Evolutionary conservation across 495 filamentous ascomycete species (phyloP).

Genomic region (Staphylotrichum tortipilum): DNA sequence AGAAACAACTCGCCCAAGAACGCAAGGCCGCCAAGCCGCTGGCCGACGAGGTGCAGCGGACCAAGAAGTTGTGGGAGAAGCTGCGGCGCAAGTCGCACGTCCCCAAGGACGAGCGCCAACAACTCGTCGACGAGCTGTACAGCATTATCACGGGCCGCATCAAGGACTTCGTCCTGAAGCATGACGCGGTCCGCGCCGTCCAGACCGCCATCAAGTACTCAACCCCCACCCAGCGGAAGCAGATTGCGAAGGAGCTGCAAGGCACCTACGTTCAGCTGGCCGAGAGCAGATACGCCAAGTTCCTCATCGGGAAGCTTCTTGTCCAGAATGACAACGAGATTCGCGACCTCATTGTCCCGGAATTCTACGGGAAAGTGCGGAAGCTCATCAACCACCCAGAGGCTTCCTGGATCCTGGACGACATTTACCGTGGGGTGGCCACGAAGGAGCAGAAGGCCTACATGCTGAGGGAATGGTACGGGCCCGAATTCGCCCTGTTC

Average conservation of each 20-base stretch:
- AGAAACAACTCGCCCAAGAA: constrained; percentile 78
- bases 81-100: constrained; percentile 87
- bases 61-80: constrained; percentile 95
- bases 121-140: constrained; percentile 80
- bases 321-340: constrained; percentile 81
- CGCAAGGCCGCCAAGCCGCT: constrained; percentile 89
- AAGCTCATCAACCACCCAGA: constrained; percentile 93
- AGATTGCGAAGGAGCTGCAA: constrained; percentile 80
- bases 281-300: constrained; percentile 93
- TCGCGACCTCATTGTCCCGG: constrained; percentile 75
- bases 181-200: constrained; percentile 88
- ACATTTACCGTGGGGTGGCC: constrained; percentile 82
- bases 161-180: constrained; percentile 95
- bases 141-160: constrained; percentile 81
- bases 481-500: constrained; percentile 84
- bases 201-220: constrained; percentile 97
- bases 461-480: constrained; percentile 93
- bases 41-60: constrained; percentile 76
- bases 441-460: constrained; percentile 70
- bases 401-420: constrained; percentile 93
- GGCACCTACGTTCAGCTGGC: constrained; percentile 77
- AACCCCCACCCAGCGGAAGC: constrained; percentile 68
- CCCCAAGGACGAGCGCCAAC: constrained; percentile 71
- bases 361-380: constrained; percentile 88
- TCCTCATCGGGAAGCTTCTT: constrained; percentile 88